phyloP scores from a whole-genome alignment of 306 rosid genomes.

The Senna siamea region DNA sequence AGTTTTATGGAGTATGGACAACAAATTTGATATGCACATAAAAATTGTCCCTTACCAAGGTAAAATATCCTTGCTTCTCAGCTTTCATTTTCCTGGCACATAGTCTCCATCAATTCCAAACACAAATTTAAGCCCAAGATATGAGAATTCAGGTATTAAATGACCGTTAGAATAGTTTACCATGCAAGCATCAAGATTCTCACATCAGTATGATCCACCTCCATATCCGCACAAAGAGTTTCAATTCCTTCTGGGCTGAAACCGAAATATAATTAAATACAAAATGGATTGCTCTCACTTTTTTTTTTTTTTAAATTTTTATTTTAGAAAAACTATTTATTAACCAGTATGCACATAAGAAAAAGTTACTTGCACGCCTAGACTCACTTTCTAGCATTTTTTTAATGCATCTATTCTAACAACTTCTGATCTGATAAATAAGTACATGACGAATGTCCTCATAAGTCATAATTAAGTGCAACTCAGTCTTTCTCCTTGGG shows the following conservation, averaged over 20 bases:
- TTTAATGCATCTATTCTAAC: neutral
- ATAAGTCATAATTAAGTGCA: neutral
- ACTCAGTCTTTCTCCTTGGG: neutral
- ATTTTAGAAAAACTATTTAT: neutral
- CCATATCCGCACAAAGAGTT: conserved; percentile 91
- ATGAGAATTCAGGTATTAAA: conserved; percentile 34
- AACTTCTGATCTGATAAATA: conserved; percentile 7
- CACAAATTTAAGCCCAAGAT: conserved; percentile 31
- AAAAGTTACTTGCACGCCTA: conserved; percentile 4
- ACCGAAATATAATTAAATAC: conserved; percentile 38
- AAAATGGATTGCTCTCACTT: neutral
- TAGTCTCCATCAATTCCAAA: conserved; percentile 48
- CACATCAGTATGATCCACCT: conserved; percentile 86
- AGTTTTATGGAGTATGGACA: conserved; percentile 27
- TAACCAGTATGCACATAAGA: neutral
- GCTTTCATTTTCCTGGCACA: conserved; percentile 92
- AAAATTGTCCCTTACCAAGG: conserved; percentile 63
- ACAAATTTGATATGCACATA: conserved; percentile 31
- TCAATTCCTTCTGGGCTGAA: conserved; percentile 98
- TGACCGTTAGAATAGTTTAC: conserved; percentile 53
- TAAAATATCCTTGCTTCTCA: conserved; percentile 96
- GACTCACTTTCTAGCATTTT: conserved; percentile 10
- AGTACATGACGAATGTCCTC: conserved; percentile 4
- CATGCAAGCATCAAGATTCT: conserved; percentile 99
- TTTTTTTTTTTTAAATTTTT: no score